Evolutionary conservation across 2,329 filamentous ascomycete genomes (phyloP), one percentile per base, ranked within the genome.

Genomic region (Cephalotrichum gorgonifer): DNA sequence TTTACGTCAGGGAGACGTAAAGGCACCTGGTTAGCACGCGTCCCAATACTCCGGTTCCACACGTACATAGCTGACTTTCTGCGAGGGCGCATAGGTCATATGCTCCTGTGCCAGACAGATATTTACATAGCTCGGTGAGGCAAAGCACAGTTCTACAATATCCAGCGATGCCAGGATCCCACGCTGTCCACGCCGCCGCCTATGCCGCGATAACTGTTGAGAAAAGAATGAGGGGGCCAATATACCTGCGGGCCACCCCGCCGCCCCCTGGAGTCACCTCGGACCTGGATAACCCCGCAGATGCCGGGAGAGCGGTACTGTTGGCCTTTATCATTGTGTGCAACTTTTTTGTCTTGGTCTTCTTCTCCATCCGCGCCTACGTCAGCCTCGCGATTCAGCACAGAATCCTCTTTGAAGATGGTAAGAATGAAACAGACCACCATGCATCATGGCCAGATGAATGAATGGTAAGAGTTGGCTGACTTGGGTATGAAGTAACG

Each of bases 191-290:
- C n/a, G n/a, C n/a, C n/a, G n/a, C n/a, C n/a, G n/a, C n/a, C n/a
- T n/a, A n/a, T n/a, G n/a, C n/a, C n/a, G n/a, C n/a, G n/a, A n/a
- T n/a, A n/a, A n/a, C n/a, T n/a, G n/a, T n/a, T n/a, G n/a, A n/a
- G n/a, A n/a, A n/a, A n/a, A n/a, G n/a, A n/a, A n/a, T n/a, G n/a
- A n/a, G n/a, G n/a, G n/a, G n/a, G n/a, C n/a, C n/a, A n/a, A n/a
- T n/a, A n/a, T 52, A 50, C 33, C 50, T 47, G 2, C 56, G 55
- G 26, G 51, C 52, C 6, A 46, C 54, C 8, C 55, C 56, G 17
- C 55, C 57, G 3, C 57, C 57, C 27, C 55, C 56, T 30, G 56
- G 57, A 33, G 52, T 55, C 17, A 53, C 44, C 5, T 54, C 55
- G 14, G 48, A 57, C 51, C 54, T 58, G 43, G 49, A 55, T 3